These are phyloP conservation scores for Gracilaria caudata DNA, from an alignment of 23 red algal genomes.

Conservation along the genomic window DNA sequence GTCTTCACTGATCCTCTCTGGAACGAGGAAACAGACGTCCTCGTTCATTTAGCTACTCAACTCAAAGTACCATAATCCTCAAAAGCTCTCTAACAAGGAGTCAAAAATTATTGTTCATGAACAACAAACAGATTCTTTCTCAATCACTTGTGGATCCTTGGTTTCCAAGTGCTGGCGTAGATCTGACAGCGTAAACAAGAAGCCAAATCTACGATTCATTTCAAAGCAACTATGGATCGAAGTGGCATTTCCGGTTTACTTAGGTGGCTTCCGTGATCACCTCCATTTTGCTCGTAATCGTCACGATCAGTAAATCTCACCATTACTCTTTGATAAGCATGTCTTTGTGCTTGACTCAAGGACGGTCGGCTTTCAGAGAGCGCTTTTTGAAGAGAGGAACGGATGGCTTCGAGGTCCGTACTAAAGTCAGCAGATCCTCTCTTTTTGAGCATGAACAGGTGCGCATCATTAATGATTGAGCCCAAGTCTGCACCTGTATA, in stretches of 20 bases:
- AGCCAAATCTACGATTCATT: neutral
- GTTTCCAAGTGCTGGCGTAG: neutral
- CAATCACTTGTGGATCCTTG: neutral
- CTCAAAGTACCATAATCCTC: too few species aligned
- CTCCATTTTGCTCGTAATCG: neutral
- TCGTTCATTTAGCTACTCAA: too few species aligned
- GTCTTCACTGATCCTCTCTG: too few species aligned
- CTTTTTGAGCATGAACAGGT: neutral
- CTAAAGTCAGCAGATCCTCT: neutral
- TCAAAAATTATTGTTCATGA: too few species aligned
- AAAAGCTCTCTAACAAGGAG: too few species aligned
- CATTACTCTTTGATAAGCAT: conserved; percentile 17
- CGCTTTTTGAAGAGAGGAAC: neutral
- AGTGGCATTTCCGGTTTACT: neutral
- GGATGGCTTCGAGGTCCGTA: neutral
- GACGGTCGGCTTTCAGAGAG: conserved; percentile 23
- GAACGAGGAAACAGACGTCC: too few species aligned
- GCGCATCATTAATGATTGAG: conserved; percentile 54
- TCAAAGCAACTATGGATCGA: neutral
- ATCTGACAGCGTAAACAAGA: neutral
- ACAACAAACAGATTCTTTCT: neutral
- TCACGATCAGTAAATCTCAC: neutral
- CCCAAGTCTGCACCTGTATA: conserved; percentile 96
- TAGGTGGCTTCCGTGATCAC: neutral
- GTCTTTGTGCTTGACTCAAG: neutral